Percentiles rank a stretch among this genome's conserved stretches.
These are phyloP conservation scores for Nyssa sinensis DNA, from an alignment of 148 eudicot genomes.

Conservation along the genomic window DNA sequence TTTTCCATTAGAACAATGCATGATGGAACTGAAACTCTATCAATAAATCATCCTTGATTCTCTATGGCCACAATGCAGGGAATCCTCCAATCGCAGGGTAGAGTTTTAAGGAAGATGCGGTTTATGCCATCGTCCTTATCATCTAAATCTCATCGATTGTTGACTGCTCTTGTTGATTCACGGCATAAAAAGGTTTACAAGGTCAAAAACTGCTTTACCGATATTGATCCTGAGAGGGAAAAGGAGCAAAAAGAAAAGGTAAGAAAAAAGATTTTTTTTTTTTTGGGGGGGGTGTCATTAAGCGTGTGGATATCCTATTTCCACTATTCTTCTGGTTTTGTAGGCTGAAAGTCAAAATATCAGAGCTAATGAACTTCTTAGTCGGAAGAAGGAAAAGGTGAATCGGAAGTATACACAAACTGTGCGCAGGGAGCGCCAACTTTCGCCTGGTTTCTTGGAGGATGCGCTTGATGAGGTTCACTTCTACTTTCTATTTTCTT, in stretches of 20 bases:
- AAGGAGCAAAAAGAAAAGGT: constrained; percentile 92
- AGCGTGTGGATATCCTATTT: constrained; percentile 9
- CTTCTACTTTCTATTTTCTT: background rate
- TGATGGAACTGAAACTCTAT: background rate
- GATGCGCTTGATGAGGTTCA: constrained; percentile 86
- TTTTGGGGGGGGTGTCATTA: background rate
- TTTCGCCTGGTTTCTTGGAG: constrained; percentile 97
- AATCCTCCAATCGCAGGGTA: constrained; percentile 93
- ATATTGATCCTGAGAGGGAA: constrained; percentile 98
- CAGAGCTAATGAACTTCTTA: constrained; percentile 73
- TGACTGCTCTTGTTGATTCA: constrained; percentile 94
- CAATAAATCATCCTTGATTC: background rate
- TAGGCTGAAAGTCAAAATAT: constrained; percentile 93
- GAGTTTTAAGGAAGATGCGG: constrained; percentile 77
- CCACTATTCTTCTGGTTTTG: constrained; percentile 15
- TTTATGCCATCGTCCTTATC: constrained; percentile 96
- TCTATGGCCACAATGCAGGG: constrained; percentile 51
- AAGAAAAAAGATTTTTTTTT: constrained; percentile 7
- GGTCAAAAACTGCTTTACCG: constrained; percentile 91
- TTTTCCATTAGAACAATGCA: background rate
- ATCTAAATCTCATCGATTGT: constrained; percentile 86
- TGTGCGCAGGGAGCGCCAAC: constrained; percentile 81
- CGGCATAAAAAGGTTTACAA: constrained; percentile 89
- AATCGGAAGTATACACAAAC: constrained; percentile 74
- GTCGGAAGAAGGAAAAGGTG: constrained; percentile 84